These are phyloP conservation scores for Didymella keratinophila DNA, from an alignment of 2,329 filamentous ascomycete species.

Conservation along the genomic window DNA sequence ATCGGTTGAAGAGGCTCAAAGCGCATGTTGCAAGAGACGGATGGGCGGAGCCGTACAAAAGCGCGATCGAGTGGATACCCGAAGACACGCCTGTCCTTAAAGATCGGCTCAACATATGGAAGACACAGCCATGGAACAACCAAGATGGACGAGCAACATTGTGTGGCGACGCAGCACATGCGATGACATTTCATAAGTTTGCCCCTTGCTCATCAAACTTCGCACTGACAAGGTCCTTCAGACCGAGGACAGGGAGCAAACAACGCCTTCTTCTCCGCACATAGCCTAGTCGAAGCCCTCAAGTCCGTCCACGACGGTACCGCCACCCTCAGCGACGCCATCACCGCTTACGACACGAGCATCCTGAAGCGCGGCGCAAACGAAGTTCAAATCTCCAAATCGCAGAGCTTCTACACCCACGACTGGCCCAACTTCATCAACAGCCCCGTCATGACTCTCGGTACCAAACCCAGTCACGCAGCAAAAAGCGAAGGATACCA, in stretches of 20 bases:
- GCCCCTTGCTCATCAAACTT: background rate
- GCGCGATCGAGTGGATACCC: slow-evolving; percentile 45
- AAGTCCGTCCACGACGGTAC: slow-evolving; percentile 25
- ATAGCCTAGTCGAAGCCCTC: slow-evolving; percentile 38
- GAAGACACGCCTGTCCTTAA: slow-evolving; percentile 39
- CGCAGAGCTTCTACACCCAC: slow-evolving; percentile 44
- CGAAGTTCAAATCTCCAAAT: slow-evolving; percentile 45
- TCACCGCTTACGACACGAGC: slow-evolving; percentile 39
- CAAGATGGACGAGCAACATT: slow-evolving; percentile 44
- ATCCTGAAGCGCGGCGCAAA: slow-evolving; percentile 40
- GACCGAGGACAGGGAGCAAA: slow-evolving; percentile 51
- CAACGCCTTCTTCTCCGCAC: slow-evolving; percentile 47
- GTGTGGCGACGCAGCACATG: slow-evolving; percentile 52
- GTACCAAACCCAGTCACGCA: slow-evolving; percentile 40
- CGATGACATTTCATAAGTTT: slow-evolving; percentile 50
- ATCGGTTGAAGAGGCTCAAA: slow-evolving; percentile 37
- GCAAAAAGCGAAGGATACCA: slow-evolving; percentile 41
- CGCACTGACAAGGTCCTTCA: slow-evolving; percentile 13
- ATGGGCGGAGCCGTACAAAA: slow-evolving; percentile 48
- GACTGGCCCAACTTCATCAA: slow-evolving; percentile 44
- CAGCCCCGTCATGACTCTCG: slow-evolving; percentile 41
- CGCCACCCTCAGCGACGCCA: slow-evolving; percentile 23
- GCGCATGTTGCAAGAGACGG: slow-evolving; percentile 36
- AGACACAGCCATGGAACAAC: slow-evolving; percentile 47
- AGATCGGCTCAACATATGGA: slow-evolving; percentile 49